Conservation (phyloP, 2,329 filamentous ascomycete genomes). For the Alternaria burnsii region DNA sequence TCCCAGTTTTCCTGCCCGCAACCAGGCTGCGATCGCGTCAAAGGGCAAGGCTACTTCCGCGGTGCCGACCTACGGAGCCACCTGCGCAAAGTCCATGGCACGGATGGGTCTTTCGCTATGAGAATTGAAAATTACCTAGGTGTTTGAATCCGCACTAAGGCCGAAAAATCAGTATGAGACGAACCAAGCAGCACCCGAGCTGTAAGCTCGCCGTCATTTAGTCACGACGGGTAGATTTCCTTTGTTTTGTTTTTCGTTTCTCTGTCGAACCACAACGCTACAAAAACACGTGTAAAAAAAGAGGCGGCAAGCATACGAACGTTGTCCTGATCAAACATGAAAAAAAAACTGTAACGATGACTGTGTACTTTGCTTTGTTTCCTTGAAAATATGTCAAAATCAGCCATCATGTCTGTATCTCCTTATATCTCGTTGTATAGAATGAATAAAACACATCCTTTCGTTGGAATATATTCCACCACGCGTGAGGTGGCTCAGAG, state of each 20-base stretch:
- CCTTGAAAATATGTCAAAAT: no score
- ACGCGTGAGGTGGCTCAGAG: neutral
- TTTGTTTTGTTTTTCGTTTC: neutral
- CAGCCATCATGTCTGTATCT: neutral
- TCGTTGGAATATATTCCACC: neutral
- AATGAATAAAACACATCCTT: neutral
- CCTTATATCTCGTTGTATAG: neutral
- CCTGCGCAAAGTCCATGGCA: conserved; percentile 3
- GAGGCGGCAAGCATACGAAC: neutral
- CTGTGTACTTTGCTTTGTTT: neutral
- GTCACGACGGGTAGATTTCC: no score
- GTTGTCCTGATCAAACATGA: neutral
- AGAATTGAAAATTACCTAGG: no score
- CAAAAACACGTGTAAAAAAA: neutral
- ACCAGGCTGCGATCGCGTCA: conserved; percentile 1
- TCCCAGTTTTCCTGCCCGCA: neutral
- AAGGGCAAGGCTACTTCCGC: conserved; percentile 1
- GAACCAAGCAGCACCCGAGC: no score
- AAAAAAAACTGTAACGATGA: neutral
- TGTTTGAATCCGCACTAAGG: no score
- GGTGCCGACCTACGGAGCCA: neutral
- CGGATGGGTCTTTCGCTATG: neutral
- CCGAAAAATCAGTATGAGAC: no score
- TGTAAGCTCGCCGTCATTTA: no score
- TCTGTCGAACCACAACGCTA: neutral